Evolutionary conservation across 495 filamentous ascomycete genomes (phyloP).

Genomic region (Aspergillus bertholletiae): DNA sequence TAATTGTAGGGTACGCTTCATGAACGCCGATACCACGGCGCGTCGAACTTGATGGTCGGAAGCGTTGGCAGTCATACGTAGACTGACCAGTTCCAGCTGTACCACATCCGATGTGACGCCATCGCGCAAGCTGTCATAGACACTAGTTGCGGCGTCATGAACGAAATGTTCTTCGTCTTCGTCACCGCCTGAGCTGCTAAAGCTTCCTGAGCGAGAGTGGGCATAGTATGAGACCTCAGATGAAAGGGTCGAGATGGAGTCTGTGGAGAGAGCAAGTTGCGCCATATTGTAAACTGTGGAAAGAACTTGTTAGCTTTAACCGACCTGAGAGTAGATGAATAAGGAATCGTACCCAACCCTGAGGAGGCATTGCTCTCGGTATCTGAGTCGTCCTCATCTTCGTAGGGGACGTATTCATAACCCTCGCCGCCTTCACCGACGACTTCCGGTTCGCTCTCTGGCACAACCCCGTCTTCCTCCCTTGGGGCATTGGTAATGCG

Average conservation of each 20-base stretch:
- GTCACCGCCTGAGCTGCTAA: constrained; percentile 54
- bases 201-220: constrained; percentile 47
- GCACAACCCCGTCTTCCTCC: constrained; percentile 40
- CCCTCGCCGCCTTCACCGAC: constrained; percentile 46
- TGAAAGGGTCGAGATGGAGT: constrained; percentile 74
- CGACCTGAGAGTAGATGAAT: constrained; percentile 28
- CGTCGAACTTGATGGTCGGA: constrained; percentile 82
- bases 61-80: constrained; percentile 85
- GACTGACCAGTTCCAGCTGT: constrained; percentile 82
- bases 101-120: constrained; percentile 77
- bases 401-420: constrained; percentile 46
- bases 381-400: constrained; percentile 50
- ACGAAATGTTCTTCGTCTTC: constrained; percentile 72
- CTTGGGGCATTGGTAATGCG: constrained; percentile 54
- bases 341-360: constrained; percentile 45
- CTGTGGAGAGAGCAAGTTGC: constrained; percentile 63
- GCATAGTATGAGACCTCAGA: constrained; percentile 43
- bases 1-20: constrained; percentile 73
- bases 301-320: constrained; percentile 12
- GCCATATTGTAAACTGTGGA: constrained; percentile 65
- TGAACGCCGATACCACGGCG: constrained; percentile 80
- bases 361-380: constrained; percentile 44
- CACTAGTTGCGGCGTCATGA: constrained; percentile 76
- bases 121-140: constrained; percentile 76
- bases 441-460: constrained; percentile 46